These are phyloP conservation scores for Fremontodendron californicum DNA, from an alignment of 345 rosid genomes.

Conservation along the genomic window DNA sequence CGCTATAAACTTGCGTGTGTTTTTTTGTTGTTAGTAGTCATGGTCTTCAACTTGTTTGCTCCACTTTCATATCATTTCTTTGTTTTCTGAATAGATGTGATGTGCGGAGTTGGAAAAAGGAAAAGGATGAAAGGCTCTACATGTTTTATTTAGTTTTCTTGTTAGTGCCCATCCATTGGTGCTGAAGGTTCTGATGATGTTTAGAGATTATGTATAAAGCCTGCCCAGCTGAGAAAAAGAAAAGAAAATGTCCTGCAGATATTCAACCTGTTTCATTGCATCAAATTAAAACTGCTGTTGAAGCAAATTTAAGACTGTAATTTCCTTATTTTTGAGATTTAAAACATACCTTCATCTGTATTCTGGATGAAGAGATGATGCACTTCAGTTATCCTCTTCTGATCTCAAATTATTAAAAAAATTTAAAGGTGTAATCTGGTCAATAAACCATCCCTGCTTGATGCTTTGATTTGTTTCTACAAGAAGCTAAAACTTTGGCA, in stretches of 20 bases:
- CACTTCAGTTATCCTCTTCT: neutral
- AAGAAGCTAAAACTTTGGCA: neutral
- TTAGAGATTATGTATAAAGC: neutral
- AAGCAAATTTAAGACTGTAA: neutral
- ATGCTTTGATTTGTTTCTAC: neutral
- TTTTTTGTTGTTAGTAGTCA: neutral
- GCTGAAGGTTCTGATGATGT: neutral
- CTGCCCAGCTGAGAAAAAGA: neutral
- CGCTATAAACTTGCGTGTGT: neutral
- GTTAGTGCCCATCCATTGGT: neutral
- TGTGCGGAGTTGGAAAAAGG: neutral
- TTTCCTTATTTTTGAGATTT: neutral
- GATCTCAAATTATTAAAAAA: neutral
- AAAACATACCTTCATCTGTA: neutral
- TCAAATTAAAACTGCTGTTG: neutral
- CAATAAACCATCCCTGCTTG: neutral
- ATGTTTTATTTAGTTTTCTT: constrained; percentile 4
- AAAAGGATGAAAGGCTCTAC: neutral
- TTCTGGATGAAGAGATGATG: neutral
- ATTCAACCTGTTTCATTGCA: neutral
- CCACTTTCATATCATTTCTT: neutral
- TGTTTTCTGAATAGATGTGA: neutral
- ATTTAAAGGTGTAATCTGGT: neutral
- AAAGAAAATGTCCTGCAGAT: neutral
- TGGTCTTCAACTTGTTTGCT: neutral